Evolutionary conservation across 768 basidiomycete genomes (phyloP).

Genomic region (Serendipita sp.): DNA sequence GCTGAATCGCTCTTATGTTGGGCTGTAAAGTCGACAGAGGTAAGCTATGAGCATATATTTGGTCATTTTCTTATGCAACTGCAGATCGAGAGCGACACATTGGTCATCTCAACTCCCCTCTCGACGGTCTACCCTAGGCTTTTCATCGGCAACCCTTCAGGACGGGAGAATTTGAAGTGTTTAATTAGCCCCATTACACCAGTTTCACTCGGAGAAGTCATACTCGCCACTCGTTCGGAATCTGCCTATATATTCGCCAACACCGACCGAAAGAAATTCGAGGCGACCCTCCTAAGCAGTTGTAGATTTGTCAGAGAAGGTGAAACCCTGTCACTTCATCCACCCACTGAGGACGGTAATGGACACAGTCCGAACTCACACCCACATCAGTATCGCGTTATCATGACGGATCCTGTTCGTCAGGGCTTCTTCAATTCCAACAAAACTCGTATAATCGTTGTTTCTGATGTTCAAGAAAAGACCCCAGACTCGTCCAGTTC

Average conservation of each 20-base stretch:
- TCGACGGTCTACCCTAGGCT: neutral
- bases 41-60: neutral
- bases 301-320: constrained; percentile 9
- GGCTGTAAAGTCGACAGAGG: neutral
- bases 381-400: constrained; percentile 23
- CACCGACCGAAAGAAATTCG: neutral
- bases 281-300: neutral
- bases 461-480: constrained; percentile 17
- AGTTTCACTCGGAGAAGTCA: neutral
- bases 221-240: neutral
- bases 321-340: neutral
- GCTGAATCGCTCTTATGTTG: neutral
- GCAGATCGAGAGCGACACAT: neutral
- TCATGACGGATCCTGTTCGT: constrained; percentile 51
- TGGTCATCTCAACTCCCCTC: neutral
- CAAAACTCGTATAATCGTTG: constrained; percentile 37
- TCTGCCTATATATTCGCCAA: neutral
- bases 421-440: constrained; percentile 43
- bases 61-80: neutral
- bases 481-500: constrained; percentile 6
- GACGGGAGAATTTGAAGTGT: neutral
- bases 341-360: neutral
- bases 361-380: neutral
- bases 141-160: neutral
- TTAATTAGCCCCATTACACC: neutral